Evolutionary conservation across 768 basidiomycete genomes (phyloP).

Genomic region (Psilocybe sp.): DNA sequence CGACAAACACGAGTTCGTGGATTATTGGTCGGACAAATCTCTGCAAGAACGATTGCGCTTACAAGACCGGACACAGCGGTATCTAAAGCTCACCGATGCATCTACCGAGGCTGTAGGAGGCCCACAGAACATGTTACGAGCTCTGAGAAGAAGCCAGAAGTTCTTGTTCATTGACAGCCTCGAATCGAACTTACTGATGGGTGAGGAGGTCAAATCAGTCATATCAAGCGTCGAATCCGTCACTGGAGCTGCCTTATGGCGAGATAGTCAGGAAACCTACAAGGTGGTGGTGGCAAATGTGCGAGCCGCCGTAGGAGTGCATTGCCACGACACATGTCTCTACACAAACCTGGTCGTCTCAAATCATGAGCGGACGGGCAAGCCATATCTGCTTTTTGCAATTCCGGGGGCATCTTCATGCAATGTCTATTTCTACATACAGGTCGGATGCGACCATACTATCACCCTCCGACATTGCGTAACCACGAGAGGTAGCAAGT

Average conservation of each 20-base stretch:
- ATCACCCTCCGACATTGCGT: constrained; percentile 1
- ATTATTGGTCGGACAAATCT: constrained; percentile 2
- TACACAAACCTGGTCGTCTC: background rate
- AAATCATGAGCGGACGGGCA: constrained; percentile 2
- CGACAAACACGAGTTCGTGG: background rate
- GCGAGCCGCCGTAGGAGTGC: background rate
- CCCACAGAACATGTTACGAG: background rate
- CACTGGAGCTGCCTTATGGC: background rate
- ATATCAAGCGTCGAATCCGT: constrained; percentile 2
- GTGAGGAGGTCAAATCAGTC: background rate
- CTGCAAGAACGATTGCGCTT: constrained; percentile 3
- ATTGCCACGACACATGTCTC: background rate
- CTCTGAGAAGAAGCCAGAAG: constrained; percentile 3
- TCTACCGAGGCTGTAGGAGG: constrained; percentile 1
- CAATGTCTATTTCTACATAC: constrained; percentile 1
- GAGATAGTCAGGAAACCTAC: background rate
- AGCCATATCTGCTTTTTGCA: constrained; percentile 1
- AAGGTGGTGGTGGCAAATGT: constrained; percentile 1
- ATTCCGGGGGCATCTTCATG: background rate
- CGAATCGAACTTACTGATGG: background rate
- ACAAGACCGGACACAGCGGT: background rate
- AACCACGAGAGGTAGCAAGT: background rate
- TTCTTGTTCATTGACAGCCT: constrained; percentile 4
- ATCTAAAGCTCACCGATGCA: background rate
- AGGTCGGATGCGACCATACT: background rate